Conservation (phyloP, 2,329 filamentous ascomycete species). For the Paracoccidioides lutzii region DNA sequence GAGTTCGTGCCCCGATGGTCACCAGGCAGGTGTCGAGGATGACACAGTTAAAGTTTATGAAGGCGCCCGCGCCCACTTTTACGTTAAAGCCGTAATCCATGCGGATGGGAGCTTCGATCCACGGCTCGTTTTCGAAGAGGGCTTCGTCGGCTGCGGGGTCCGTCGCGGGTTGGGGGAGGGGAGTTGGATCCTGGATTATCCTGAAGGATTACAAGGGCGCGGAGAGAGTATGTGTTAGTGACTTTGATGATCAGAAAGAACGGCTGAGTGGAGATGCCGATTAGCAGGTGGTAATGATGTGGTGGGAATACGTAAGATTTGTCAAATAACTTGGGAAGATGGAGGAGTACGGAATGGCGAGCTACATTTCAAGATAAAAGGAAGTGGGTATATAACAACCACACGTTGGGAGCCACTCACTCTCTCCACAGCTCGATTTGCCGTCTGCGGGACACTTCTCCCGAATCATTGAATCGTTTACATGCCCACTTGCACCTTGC, state of each 20-base stretch:
- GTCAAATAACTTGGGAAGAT: too few species aligned
- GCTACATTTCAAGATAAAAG: background rate
- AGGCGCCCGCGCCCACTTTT: slow-evolving; percentile 56
- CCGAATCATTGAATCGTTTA: slow-evolving; percentile 50
- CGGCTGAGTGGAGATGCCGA: too few species aligned
- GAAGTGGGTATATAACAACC: background rate
- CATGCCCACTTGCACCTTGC: slow-evolving; percentile 50
- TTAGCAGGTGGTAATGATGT: too few species aligned
- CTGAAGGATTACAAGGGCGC: slow-evolving; percentile 27
- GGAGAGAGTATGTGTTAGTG: slow-evolving; percentile 1
- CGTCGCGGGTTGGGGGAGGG: slow-evolving; percentile 47
- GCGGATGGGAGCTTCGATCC: slow-evolving; percentile 55
- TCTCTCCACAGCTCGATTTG: slow-evolving; percentile 57
- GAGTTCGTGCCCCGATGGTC: slow-evolving; percentile 60
- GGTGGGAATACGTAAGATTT: too few species aligned
- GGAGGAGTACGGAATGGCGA: background rate
- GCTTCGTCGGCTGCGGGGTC: slow-evolving; percentile 52
- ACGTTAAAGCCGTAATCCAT: slow-evolving; percentile 72
- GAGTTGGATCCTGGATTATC: slow-evolving; percentile 47
- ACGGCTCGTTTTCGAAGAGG: slow-evolving; percentile 52
- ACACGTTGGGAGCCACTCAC: slow-evolving; percentile 39
- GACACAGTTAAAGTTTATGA: slow-evolving; percentile 61
- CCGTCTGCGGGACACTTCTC: slow-evolving; percentile 44
- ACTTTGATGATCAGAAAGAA: background rate
- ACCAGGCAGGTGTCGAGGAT: slow-evolving; percentile 68